A percentile compares a stretch with the other conserved stretches of the same genome.
Conservation (phyloP, 2,329 filamentous ascomycete species). For the Fusarium neocosmosporiellum region DNA sequence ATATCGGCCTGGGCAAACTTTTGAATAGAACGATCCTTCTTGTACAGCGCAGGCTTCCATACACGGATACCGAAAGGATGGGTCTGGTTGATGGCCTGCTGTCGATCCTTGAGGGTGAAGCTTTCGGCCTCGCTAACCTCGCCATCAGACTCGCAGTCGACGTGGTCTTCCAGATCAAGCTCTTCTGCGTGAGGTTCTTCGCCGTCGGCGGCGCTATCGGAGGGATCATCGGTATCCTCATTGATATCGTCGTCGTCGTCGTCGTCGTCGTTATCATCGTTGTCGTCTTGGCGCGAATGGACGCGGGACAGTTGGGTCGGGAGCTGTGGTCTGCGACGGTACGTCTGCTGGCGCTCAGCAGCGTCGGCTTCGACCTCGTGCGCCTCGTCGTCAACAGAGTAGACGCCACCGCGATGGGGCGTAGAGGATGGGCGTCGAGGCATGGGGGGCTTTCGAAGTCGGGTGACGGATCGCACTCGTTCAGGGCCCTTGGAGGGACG, state of each 20-base stretch:
- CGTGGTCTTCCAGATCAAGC: constrained; percentile 57
- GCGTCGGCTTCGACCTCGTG: constrained; percentile 81
- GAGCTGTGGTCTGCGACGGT: constrained; percentile 50
- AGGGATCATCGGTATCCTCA: constrained; percentile 30
- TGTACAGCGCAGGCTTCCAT: constrained; percentile 98
- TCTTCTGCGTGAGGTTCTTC: constrained; percentile 52
- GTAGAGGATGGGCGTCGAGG: constrained; percentile 76
- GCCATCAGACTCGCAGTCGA: constrained; percentile 73
- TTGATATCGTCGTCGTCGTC: constrained; percentile 37
- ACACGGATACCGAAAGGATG: constrained; percentile 99
- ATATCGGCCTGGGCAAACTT: constrained; percentile 97
- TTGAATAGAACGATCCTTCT: constrained; percentile 95
- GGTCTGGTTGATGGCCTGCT: constrained; percentile 98
- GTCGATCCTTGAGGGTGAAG: constrained; percentile 96
- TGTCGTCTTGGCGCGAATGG: constrained; percentile 50
- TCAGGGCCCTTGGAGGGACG: constrained; percentile 60
- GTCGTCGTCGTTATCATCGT: neutral
- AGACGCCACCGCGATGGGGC: constrained; percentile 85
- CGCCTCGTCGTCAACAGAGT: constrained; percentile 90
- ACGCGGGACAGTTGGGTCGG: constrained; percentile 54
- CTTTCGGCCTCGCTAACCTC: constrained; percentile 93
- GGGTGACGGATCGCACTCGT: constrained; percentile 58
- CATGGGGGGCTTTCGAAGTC: constrained; percentile 78
- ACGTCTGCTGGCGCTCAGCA: constrained; percentile 57
- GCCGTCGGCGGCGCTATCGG: constrained; percentile 44